Evolutionary conservation across 169 alveolate species (phyloP).

Genomic region (Plasmodium coatneyi): DNA sequence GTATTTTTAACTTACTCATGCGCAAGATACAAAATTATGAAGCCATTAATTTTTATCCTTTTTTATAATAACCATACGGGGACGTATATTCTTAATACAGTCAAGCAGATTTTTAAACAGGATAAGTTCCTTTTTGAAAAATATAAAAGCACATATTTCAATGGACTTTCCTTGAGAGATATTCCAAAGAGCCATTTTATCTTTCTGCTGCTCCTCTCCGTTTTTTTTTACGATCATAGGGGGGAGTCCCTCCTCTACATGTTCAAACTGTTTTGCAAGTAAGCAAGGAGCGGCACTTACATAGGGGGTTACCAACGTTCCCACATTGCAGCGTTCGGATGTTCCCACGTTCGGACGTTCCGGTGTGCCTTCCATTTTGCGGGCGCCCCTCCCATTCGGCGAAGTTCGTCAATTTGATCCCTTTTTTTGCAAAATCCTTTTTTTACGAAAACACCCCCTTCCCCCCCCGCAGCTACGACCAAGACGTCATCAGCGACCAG

Average conservation of each 20-base stretch:
- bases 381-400: neutral
- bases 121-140: constrained; percentile 27
- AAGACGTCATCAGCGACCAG: constrained; percentile 48
- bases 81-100: constrained; percentile 7
- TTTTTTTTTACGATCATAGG: constrained; percentile 43
- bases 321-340: neutral
- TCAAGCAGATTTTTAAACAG: constrained; percentile 8
- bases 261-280: constrained; percentile 48
- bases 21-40: constrained; percentile 33
- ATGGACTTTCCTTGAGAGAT: constrained; percentile 33
- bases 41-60: constrained; percentile 34
- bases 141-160: constrained; percentile 38
- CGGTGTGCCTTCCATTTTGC: neutral
- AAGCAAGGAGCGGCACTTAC: neutral
- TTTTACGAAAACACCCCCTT: neutral
- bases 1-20: constrained; percentile 44
- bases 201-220: constrained; percentile 36
- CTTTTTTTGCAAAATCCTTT: neutral
- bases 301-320: neutral
- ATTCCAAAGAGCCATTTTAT: constrained; percentile 38
- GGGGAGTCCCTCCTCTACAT: constrained; percentile 50
- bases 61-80: constrained; percentile 39
- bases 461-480: constrained; percentile 20
- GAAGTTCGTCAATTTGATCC: neutral
- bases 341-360: neutral